These are phyloP conservation scores for Tulasnella sp. DNA, from an alignment of 768 basidiomycete genomes.

Conservation along the genomic window DNA sequence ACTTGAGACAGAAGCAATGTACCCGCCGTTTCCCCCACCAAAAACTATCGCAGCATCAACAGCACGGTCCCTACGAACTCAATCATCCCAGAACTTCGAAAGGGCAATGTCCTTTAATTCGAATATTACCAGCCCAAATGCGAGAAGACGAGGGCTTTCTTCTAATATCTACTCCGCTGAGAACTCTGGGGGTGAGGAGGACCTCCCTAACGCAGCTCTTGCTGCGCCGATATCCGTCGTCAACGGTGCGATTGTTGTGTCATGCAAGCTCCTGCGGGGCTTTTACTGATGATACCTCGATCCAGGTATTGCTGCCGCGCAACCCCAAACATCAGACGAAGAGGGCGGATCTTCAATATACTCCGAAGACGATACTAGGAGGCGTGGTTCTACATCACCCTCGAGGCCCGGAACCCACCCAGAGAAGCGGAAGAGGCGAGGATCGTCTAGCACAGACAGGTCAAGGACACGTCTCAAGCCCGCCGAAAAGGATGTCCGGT, in stretches of 20 bases:
- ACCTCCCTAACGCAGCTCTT: slow-evolving; percentile 19
- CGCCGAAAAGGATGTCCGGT: background rate
- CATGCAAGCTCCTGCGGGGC: background rate
- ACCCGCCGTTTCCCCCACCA: background rate
- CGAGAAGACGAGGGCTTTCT: background rate
- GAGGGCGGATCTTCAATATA: slow-evolving; percentile 2
- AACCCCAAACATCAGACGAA: slow-evolving; percentile 7
- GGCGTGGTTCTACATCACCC: background rate
- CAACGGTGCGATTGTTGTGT: slow-evolving; percentile 14
- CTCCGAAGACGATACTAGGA: background rate
- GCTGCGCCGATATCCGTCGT: slow-evolving; percentile 21
- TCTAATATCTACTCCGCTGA: slow-evolving; percentile 13
- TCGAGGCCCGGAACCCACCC: background rate
- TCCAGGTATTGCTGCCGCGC: slow-evolving; percentile 15
- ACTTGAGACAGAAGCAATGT: background rate
- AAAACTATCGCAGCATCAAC: background rate
- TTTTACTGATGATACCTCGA: background rate
- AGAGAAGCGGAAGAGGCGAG: background rate
- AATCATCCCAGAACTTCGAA: no score
- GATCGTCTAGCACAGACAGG: slow-evolving; percentile 3
- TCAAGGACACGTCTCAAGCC: slow-evolving; percentile 4
- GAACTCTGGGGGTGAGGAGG: slow-evolving; percentile 21
- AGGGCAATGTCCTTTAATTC: background rate
- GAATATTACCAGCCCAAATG: background rate
- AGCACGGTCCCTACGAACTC: background rate